Base-by-base conservation (phyloP, 768 basidiomycete genomes). In the Boletus pseudopeckii region DNA sequence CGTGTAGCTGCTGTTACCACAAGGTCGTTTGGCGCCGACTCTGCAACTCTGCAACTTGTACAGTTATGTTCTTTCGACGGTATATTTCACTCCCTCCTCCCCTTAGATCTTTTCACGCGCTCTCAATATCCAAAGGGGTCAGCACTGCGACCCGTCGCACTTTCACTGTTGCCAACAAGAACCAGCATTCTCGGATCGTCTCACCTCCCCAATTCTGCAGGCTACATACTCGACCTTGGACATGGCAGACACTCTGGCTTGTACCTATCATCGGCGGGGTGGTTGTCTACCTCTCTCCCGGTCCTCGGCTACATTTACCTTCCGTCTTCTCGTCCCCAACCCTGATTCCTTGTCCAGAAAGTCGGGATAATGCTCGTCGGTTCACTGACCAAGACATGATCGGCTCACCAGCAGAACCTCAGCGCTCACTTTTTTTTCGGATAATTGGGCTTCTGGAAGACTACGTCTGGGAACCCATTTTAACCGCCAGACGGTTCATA, bases 401-500 rank as follows among this genome's bases (percentile, higher is more conserved):
- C 42, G 73, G 80, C 50, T 92, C 92, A 2, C 86, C 90, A 3
- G 79, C 82, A 18, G 91, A 92, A 71, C 71, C 75, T 10, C 75
- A 81, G 51, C 71, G 71, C 34, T 74, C 80, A 9, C 66, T 88
- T 32, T 53, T 72, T 15, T 64, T 73, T 4, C 73, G 78, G 41
- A 70, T 88, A 45, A 43, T 69, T 9, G 56, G 65, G 13, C 63
- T 89, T 45, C 61, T 94, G 17, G 77, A 76, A 40, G 73, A 78
- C 49, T 77, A 75, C 48, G 71, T 98, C 61, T 81, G 88, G 80
- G 94, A 98, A 65, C 96, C 93, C 14, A 67, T 98, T 47, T 77
- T 88, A 44, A 98, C 92, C 1, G 81, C 86, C 24, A 75, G 79
- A 49, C 82, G 97, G 39, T 98, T 98, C 73, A 70, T 93, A 24